phyloP scores from a whole-genome alignment of 768 basidiomycete genomes.

The Lactifluus rugatus region DNA sequence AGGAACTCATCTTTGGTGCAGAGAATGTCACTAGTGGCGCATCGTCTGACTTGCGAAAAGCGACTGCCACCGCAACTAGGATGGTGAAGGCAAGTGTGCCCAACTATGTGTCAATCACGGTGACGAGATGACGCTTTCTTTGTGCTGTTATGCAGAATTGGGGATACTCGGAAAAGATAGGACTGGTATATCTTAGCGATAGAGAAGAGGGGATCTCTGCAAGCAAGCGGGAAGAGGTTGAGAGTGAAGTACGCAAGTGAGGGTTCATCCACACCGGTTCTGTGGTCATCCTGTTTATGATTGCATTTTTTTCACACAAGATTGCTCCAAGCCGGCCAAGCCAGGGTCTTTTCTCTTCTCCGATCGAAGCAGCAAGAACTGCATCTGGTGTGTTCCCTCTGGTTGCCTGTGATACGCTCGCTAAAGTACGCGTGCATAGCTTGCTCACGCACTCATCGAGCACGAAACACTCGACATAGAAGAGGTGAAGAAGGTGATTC shows the following conservation, averaged over 20 bases:
- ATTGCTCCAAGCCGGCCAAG: conserved; percentile 46
- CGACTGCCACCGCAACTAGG: conserved; percentile 65
- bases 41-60: conserved; percentile 74
- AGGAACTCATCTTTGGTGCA: conserved; percentile 81
- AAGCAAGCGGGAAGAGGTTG: conserved; percentile 73
- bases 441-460: conserved; percentile 87
- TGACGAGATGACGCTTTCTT: neutral
- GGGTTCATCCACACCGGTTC: conserved; percentile 19
- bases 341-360: conserved; percentile 53
- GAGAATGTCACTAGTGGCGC: conserved; percentile 90
- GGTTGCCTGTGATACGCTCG: neutral
- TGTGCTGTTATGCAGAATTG: conserved; percentile 39
- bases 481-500: conserved; percentile 80
- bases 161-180: conserved; percentile 71
- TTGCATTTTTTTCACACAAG: neutral
- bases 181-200: conserved; percentile 75
- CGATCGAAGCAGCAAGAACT: conserved; percentile 63
- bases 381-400: conserved; percentile 45
- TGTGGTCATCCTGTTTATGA: neutral
- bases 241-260: conserved; percentile 77
- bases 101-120: neutral
- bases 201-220: conserved; percentile 63
- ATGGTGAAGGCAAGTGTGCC: conserved; percentile 75
- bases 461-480: conserved; percentile 86
- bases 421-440: conserved; percentile 34